Base-by-base conservation (phyloP, 352 stramenopile genomes). In the Pythium phragmiticola region DNA sequence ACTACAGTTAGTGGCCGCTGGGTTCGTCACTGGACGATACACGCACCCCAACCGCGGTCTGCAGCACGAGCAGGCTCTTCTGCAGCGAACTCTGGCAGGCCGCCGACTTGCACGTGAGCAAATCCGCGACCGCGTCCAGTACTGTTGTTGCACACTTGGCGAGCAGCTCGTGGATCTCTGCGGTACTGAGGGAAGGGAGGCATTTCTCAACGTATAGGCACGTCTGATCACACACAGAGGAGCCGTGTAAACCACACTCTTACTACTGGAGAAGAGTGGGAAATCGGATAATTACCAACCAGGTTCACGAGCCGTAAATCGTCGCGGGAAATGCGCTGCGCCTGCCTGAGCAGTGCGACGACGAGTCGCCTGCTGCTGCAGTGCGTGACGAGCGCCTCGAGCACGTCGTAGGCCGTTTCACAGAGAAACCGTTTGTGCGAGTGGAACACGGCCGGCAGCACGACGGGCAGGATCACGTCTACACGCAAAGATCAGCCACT, bases 201-300 rank as follows among this genome's bases (percentile, higher is more conserved):
- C 77, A 84, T 54, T 87, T 88, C 39, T 87, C 79, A 2, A 85
- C 70, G 47, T 88, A 88, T 48, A 87, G 55, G 19, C 71, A 80
- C 0, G 77, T 76, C 79, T 88, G 8, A 13, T 50, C 9, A 39
- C 19, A 41, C 11, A 62, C 30, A 34, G 23, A 57, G 33, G 26
- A 12, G 17, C 21, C 6, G 3, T 16, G 14, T 37, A 37, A 11
- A 43, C 21, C n/a, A 8, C 19, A 30, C 26, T 30, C 26, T 5
- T 30, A 3, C 8, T 26, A 23, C 3, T 55, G 9, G 3, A 33
- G 26, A 30, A 30, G 26, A 30, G 26, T 0, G 26, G 26, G 26
- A 30, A 5, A 30, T 30, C 2, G 26, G 26, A 30, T 0, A 30
- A 30, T 30, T 30, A 54, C 57, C 26, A 63, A 87, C 79, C 70